Evolutionary conservation across 331 rosid genomes (phyloP), one percentile per base, ranked within the genome.

Genomic region (Acacia concinna): DNA sequence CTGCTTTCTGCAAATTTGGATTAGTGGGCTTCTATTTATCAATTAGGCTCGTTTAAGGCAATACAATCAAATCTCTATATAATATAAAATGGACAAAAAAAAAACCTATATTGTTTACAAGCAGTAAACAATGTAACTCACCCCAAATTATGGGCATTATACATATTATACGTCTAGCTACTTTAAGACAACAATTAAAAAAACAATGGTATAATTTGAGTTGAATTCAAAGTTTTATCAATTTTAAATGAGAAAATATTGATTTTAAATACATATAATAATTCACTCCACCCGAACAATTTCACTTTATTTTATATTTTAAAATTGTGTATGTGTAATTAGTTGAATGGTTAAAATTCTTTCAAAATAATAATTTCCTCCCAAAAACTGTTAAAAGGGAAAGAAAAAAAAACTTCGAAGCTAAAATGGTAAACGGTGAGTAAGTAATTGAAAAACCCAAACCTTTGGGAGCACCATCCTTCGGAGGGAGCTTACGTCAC

Each of bases 381-480:
- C 32, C 65, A 9, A 1, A 38, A 38, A 38, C 41, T n/a, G n/a
- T n/a, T n/a, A n/a, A n/a, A n/a, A n/a, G n/a, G n/a, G 0, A 51
- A 5, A 51, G 7, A 51, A 52, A 57, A 57, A 57, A 57, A 11
- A 2, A 0, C 2, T 56, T 57, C 11, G 15, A 57, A 25, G 30
- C 63, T 1, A 23, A 56, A n/a, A 56, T 23, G 31, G 15, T 56
- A 23, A 56, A 56, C 10, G 13, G 21, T 21, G 1, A 54, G 62
- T 18, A 49, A 63, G 28, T 5, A 68, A 59, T 4, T 23, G 23
- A 8, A 35, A 77, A 31, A 63, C 62, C 25, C 66, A 67, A 35
- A 92, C 99, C 99, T 95, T 95, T 35, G 99, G 99, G 69, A 95
- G 92, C 46, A 95, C 71, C 98, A 95, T 91, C 78, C 98, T 88